A percentile compares a stretch with the other conserved stretches of the same genome.
phyloP scores from a whole-genome alignment of 345 rosid genomes.

The Xanthoceras sorbifolium region DNA sequence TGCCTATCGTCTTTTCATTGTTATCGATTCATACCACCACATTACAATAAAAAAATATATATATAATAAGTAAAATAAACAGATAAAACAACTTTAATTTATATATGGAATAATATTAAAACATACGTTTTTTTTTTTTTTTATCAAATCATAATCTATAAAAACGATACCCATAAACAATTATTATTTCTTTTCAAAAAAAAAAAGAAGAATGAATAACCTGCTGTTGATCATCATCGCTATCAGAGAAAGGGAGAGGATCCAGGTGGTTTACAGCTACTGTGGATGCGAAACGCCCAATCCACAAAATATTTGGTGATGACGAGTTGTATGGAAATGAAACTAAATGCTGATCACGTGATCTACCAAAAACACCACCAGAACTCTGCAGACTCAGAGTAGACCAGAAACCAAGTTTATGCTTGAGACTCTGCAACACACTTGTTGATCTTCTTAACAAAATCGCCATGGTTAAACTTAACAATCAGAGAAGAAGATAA shows the following conservation, averaged over 20 bases:
- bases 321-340: not conserved
- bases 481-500: not conserved
- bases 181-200: too few relatives aligned
- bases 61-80: too few relatives aligned
- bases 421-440: constrained; percentile 30
- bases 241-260: constrained; percentile 25
- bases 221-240: constrained; percentile 45
- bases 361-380: too few relatives aligned
- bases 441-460: constrained; percentile 47
- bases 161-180: too few relatives aligned
- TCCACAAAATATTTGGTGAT: constrained; percentile 5
- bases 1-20: too few relatives aligned
- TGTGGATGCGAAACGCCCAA: constrained; percentile 43
- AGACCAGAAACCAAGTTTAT: constrained; percentile 19
- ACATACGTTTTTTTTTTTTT: too few relatives aligned
- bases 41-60: too few relatives aligned
- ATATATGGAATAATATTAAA: too few relatives aligned
- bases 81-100: too few relatives aligned
- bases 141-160: too few relatives aligned
- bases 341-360: not conserved
- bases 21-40: too few relatives aligned
- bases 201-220: constrained; percentile 11
- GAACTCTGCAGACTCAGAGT: too few relatives aligned
- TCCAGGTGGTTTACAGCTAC: constrained; percentile 38
- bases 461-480: constrained; percentile 42